Evolutionary conservation across 345 rosid species (phyloP).

Genomic region (Abelmoschus esculentus): DNA sequence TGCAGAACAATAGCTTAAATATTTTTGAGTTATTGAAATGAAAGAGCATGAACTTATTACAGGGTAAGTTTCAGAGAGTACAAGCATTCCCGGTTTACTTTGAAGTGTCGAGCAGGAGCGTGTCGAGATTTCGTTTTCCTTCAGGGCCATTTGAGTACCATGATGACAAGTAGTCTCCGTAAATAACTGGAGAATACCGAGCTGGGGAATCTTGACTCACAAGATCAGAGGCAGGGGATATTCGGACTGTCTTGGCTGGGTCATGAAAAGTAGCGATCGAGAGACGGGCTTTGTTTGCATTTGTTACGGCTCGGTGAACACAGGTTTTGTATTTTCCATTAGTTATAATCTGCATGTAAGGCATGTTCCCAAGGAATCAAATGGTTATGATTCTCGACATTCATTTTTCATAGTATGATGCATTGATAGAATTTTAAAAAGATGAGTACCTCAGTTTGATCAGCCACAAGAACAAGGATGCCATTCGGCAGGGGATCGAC

Average conservation of each 20-base stretch:
- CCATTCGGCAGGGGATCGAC: constrained; percentile 57
- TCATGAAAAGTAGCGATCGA: constrained; percentile 88
- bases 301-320: constrained; percentile 68
- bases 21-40: not conserved
- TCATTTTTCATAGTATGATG: not conserved
- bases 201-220: constrained; percentile 30
- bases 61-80: constrained; percentile 3
- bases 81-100: not conserved
- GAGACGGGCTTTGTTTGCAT: constrained; percentile 45
- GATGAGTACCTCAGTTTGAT: constrained; percentile 65
- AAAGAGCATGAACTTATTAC: not conserved
- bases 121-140: constrained; percentile 74
- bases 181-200: constrained; percentile 39
- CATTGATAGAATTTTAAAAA: not conserved
- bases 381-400: not conserved
- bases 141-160: constrained; percentile 83
- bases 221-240: constrained; percentile 58
- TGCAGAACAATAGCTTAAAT: constrained; percentile 1
- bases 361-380: not conserved
- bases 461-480: constrained; percentile 62
- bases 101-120: constrained; percentile 26
- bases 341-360: constrained; percentile 51
- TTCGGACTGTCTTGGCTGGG: constrained; percentile 50
- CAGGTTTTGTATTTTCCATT: constrained; percentile 70
- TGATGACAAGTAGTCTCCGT: constrained; percentile 60